Percentiles rank a stretch among this genome's conserved stretches.
These are phyloP conservation scores for Gentiana straminea DNA, from an alignment of 257 asterid species.

Conservation along the genomic window DNA sequence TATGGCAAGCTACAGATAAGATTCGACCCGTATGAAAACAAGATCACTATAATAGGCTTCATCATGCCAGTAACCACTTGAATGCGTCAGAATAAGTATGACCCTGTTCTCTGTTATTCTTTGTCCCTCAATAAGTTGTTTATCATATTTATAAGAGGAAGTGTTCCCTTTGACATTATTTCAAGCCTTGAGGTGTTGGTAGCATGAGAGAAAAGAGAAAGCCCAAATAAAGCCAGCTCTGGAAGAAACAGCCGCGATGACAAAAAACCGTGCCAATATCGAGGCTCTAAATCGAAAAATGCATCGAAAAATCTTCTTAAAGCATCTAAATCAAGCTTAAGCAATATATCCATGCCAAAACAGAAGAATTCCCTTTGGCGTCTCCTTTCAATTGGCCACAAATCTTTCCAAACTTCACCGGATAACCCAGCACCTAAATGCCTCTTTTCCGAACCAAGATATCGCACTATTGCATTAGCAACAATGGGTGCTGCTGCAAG, in stretches of 20 bases:
- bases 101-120: constrained; percentile 21
- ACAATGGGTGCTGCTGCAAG: constrained; percentile 91
- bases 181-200: constrained; percentile 73
- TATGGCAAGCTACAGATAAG: too few relatives aligned
- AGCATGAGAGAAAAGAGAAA: constrained; percentile 70
- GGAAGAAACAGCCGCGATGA: constrained; percentile 89
- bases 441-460: constrained; percentile 39
- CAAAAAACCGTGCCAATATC: constrained; percentile 95
- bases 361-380: constrained; percentile 92
- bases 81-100: not conserved
- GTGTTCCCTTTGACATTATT: constrained; percentile 85
- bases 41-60: too few relatives aligned
- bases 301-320: constrained; percentile 88
- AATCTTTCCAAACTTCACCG: constrained; percentile 74
- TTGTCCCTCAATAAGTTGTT: constrained; percentile 59
- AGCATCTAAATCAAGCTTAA: constrained; percentile 76
- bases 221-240: constrained; percentile 64
- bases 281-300: constrained; percentile 83
- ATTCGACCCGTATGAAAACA: too few relatives aligned
- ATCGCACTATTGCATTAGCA: constrained; percentile 71
- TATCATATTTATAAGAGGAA: constrained; percentile 70
- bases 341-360: constrained; percentile 89
- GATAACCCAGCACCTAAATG: constrained; percentile 49
- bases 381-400: constrained; percentile 97
- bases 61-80: constrained; percentile 2